These are phyloP conservation scores for Emericellopsis terricola DNA, from an alignment of 495 filamentous ascomycete genomes.

Conservation along the genomic window DNA sequence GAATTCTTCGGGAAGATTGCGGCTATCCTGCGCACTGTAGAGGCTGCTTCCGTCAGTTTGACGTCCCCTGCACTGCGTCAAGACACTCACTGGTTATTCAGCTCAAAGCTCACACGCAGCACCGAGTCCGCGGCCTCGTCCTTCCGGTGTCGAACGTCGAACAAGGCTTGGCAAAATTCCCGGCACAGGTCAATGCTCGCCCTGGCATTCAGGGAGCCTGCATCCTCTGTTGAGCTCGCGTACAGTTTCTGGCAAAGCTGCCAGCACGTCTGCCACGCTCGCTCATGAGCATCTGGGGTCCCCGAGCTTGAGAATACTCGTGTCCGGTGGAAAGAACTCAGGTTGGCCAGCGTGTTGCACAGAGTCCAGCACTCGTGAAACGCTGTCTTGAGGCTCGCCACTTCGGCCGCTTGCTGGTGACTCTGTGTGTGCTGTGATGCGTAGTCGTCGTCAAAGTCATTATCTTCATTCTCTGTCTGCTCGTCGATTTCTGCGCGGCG, in stretches of 20 bases:
- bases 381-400: constrained; percentile 54
- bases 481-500: constrained; percentile 30
- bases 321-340: constrained; percentile 72
- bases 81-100: constrained; percentile 60
- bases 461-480: constrained; percentile 18
- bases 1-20: constrained; percentile 71
- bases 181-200: constrained; percentile 73
- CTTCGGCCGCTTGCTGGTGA: constrained; percentile 23
- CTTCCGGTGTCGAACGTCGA: constrained; percentile 59
- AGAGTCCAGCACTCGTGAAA: constrained; percentile 86
- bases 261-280: constrained; percentile 88
- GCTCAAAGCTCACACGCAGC: constrained; percentile 76
- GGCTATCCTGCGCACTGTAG: constrained; percentile 71
- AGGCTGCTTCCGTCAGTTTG: constrained; percentile 26
- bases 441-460: constrained; percentile 24
- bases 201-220: constrained; percentile 47
- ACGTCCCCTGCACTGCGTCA: neutral
- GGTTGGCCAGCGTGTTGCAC: constrained; percentile 72
- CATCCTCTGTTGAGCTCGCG: constrained; percentile 53
- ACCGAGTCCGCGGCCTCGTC: constrained; percentile 71
- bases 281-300: constrained; percentile 57
- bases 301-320: constrained; percentile 52
- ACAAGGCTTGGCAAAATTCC: constrained; percentile 80
- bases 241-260: constrained; percentile 77
- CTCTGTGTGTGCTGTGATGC: neutral